Percentiles rank a stretch among this genome's conserved stretches.
Conservation (phyloP, 2,329 filamentous ascomycete species). For the Leptographium lundbergii region DNA sequence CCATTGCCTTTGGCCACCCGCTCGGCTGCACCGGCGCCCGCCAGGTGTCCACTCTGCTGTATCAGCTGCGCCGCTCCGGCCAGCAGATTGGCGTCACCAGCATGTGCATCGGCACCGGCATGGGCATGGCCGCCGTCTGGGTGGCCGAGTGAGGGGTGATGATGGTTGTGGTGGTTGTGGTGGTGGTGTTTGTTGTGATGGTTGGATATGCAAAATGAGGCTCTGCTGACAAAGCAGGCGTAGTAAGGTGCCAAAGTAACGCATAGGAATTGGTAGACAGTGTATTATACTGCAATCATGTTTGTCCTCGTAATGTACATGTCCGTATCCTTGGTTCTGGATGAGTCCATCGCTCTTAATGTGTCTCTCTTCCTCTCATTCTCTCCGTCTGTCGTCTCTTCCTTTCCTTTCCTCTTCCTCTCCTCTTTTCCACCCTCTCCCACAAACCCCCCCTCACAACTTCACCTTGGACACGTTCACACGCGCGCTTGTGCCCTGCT, state of each 20-base stretch:
- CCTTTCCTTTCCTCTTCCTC: not conserved
- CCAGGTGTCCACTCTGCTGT: conserved; percentile 84
- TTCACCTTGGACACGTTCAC: conserved; percentile 47
- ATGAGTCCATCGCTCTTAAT: not conserved
- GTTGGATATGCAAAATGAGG: not conserved
- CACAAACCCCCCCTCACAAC: not conserved
- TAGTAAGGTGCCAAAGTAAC: too few species aligned
- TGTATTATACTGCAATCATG: not conserved
- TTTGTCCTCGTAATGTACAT: not conserved
- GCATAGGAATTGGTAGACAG: not conserved
- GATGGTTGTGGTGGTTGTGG: too few species aligned
- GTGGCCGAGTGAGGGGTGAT: conserved; percentile 60
- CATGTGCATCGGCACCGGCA: conserved; percentile 95
- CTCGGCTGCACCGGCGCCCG: conserved; percentile 88
- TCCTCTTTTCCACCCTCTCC: too few species aligned
- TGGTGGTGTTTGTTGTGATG: too few species aligned
- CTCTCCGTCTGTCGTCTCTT: too few species aligned
- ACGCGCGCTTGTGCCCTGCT: conserved; percentile 63
- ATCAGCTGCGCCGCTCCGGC: conserved; percentile 73
- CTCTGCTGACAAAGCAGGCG: too few species aligned
- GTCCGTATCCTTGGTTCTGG: not conserved
- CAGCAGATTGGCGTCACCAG: conserved; percentile 83
- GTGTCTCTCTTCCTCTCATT: not conserved
- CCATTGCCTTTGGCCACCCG: conserved; percentile 92
- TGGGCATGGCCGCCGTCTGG: conserved; percentile 97